These are phyloP conservation scores for Pythium oligandrum DNA, from an alignment of 352 stramenopile species.

Conservation along the genomic window DNA sequence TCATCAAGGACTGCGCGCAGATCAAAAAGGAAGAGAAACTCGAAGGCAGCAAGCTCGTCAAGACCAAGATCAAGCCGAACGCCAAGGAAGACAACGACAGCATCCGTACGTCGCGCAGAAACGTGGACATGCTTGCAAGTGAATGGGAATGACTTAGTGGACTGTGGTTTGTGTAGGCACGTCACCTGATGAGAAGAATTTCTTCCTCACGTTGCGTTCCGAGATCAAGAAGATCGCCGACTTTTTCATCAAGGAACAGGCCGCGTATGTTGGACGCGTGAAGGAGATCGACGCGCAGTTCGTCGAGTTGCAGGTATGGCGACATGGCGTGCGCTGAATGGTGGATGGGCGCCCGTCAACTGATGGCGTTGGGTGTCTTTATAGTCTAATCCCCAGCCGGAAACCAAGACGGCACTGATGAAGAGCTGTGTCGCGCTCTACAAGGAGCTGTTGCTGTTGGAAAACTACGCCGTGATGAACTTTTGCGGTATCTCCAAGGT, in stretches of 20 bases:
- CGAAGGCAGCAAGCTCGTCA: constrained; percentile 62
- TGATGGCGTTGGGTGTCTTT: neutral
- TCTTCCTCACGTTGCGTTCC: constrained; percentile 78
- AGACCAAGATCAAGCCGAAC: constrained; percentile 74
- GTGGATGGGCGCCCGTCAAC: no score
- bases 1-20: constrained; percentile 88
- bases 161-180: constrained; percentile 34
- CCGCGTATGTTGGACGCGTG: constrained; percentile 60
- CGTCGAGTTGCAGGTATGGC: constrained; percentile 50
- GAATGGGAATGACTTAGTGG: neutral
- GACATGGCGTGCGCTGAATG: no score
- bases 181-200: constrained; percentile 84
- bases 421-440: constrained; percentile 78
- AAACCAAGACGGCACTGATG: constrained; percentile 76
- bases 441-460: constrained; percentile 82
- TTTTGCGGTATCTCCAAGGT: constrained; percentile 88
- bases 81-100: constrained; percentile 85
- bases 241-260: constrained; percentile 83
- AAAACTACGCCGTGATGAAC: constrained; percentile 90
- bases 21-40: constrained; percentile 86
- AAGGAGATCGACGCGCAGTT: constrained; percentile 64
- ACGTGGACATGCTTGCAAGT: neutral
- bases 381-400: constrained; percentile 35
- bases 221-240: constrained; percentile 86
- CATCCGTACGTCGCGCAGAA: constrained; percentile 52